Evolutionary conservation across 352 stramenopile genomes (phyloP), one percentile per base, ranked within the genome.

Genomic region (Phytopythium litorale): DNA sequence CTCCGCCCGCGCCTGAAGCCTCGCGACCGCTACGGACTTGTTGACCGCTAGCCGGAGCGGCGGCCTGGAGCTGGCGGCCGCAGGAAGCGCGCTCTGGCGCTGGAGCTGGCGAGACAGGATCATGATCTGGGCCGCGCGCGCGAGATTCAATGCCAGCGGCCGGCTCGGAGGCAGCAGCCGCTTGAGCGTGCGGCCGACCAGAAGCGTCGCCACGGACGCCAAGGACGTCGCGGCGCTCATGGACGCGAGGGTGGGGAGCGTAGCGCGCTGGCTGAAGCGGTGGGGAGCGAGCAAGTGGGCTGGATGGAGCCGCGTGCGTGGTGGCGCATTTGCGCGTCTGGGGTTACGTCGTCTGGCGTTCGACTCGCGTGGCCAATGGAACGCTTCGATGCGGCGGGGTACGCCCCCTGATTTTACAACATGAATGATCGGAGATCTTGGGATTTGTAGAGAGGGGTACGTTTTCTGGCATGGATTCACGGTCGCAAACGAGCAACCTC

Each of bases 81-180:
- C 51, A 1, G 25, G 8, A 30, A 28, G 30, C 8, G 6, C 32
- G 21, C 32, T 28, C 11, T 48, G 16, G 33, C 19, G 52, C 37
- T 58, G 52, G 6, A 48, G 33, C 18, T 58, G 7, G 33, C 52
- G 52, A 25, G 33, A 30, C n/a, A 58, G 52, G 33, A 58, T 58
- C 52, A 58, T 33, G n/a, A 46, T 32, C 37, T 58, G 52, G 33
- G 52, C 52, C 7, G 52, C 52, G 9, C 32, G 28, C 12, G 52
- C 52, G 32, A 45, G 30, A 30, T 30, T 48, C 12, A 28, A 7
- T 30, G 51, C 51, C 30, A 56, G 18, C n/a, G 52, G 33, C 11
- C 32, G 52, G 19, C 52, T 35, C 3, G 19, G 33, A 2, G 52
- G 52, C 33, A 58, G 52, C 33, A 58, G n/a, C n/a, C 52, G 52